Base-by-base conservation (phyloP, 2,329 filamentous ascomycete species). In the Leptodontidium sp. region DNA sequence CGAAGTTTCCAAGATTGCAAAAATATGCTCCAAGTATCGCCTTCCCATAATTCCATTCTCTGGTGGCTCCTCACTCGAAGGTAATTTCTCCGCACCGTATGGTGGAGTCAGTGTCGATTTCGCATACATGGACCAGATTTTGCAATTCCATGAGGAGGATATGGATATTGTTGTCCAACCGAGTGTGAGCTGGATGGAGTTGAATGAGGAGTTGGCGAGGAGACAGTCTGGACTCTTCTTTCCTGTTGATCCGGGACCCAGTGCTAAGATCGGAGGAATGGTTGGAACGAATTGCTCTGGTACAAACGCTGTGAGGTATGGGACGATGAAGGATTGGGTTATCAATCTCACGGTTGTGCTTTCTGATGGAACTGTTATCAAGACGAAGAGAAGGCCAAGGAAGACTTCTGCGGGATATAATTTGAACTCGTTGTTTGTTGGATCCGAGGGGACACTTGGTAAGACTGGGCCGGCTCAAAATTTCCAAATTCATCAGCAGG, bases 101-200 rank as follows among this genome's bases (percentile, higher is more conserved):
- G 94, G 94, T 14, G 94, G 94, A 14, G 88, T 98, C 77, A 95
- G 92, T 73, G 91, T 98, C 62, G 94, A 98, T 77, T 98, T 98
- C 78, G 88, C 89, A 0, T 88, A 88, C 76, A 98, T 98, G 94
- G 91, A 97, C 78, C 84, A 90, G 75, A 91, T 97, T 32, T 74
- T 98, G 38, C 84, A 90, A 65, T 84, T 97, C 67, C 91, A 97
- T 78, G 90, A 92, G 73, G 91, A 93, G 4, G 94, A 97, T 78
- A 93, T 97, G 92, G 94, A 98, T 75, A 86, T 97, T 61, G 92
- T 97, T 4, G 93, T 98, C 2, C 94, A 98, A 79, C 94, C 94
- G 2, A 92, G 92, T 7, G 90, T 98, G 11, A 91, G 91, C n/a
- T 98, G 94, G 94, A 94, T 97, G 86, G 89, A 92, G 64, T 82